Evolutionary conservation across 1,284 basidiomycete genomes (phyloP).

Genomic region (Xerocomus minutiporus): DNA sequence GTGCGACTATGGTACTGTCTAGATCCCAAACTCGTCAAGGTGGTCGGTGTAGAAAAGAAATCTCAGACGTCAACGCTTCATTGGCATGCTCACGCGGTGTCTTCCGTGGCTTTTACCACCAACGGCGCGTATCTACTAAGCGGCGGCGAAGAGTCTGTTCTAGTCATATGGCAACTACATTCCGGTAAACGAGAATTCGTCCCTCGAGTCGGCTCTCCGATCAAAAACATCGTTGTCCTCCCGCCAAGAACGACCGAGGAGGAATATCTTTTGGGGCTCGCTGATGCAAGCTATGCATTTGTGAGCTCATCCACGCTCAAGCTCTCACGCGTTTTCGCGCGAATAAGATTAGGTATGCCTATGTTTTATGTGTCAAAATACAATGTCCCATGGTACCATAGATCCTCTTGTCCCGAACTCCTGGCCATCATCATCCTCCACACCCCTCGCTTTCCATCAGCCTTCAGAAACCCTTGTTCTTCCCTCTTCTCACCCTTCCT

Average conservation of each 20-base stretch:
- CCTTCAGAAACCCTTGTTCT: slow-evolving; percentile 76
- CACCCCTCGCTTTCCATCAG: slow-evolving; percentile 70
- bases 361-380: background rate
- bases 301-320: slow-evolving; percentile 72
- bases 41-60: slow-evolving; percentile 61
- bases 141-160: slow-evolving; percentile 92
- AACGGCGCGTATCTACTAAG: slow-evolving; percentile 93
- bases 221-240: slow-evolving; percentile 65
- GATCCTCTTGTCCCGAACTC: slow-evolving; percentile 44
- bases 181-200: slow-evolving; percentile 86
- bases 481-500: slow-evolving; percentile 91
- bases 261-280: slow-evolving; percentile 81
- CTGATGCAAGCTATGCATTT: slow-evolving; percentile 81
- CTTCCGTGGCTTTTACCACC: slow-evolving; percentile 80
- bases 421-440: slow-evolving; percentile 37
- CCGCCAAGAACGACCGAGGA: slow-evolving; percentile 56
- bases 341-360: slow-evolving; percentile 70
- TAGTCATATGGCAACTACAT: slow-evolving; percentile 94
- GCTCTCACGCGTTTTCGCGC: slow-evolving; percentile 71
- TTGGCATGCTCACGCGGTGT: slow-evolving; percentile 98
- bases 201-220: slow-evolving; percentile 87
- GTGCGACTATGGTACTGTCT: slow-evolving; percentile 94
- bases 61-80: slow-evolving; percentile 85
- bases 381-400: slow-evolving; percentile 23
- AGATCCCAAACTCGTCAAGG: slow-evolving; percentile 51